Percentiles rank a stretch among this genome's conserved stretches.
Evolutionary conservation across 441 rosid species (phyloP).

Genomic region (Omphalea diandra): DNA sequence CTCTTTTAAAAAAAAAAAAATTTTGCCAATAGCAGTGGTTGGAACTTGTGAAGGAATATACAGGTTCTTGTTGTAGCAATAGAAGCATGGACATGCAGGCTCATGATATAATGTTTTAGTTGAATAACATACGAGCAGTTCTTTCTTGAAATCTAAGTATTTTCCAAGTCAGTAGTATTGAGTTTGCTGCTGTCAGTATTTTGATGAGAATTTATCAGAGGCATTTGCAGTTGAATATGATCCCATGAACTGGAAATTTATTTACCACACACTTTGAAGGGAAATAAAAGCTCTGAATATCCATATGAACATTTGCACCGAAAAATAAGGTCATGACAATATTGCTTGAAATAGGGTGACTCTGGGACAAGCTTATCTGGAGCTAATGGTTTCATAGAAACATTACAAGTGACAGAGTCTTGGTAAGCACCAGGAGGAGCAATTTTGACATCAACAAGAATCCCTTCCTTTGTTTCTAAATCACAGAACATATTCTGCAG

Average conservation of each 20-base stretch:
- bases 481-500: conserved; percentile 37
- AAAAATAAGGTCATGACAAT: conserved; percentile 27
- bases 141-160: conserved; percentile 23
- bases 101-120: conserved; percentile 35
- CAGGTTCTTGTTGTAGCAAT: too few relatives aligned
- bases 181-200: conserved; percentile 28
- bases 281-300: conserved; percentile 28
- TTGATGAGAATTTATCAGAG: conserved; percentile 34
- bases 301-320: conserved; percentile 25
- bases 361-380: conserved; percentile 38
- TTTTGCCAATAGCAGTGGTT: conserved; percentile 19
- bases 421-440: conserved; percentile 34
- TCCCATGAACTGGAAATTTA: conserved; percentile 34
- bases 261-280: conserved; percentile 20
- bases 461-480: conserved; percentile 41
- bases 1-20: too few relatives aligned
- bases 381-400: conserved; percentile 36
- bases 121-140: conserved; percentile 45
- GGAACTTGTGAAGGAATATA: conserved; percentile 25
- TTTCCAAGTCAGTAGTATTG: conserved; percentile 39
- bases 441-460: conserved; percentile 34
- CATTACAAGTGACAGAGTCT: conserved; percentile 27
- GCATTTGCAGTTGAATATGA: conserved; percentile 36
- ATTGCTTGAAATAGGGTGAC: conserved; percentile 35
- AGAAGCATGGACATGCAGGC: conserved; percentile 21